Evolutionary conservation across 345 rosid species (phyloP), one percentile per base, ranked within the genome.

Genomic region (Jatropha curcas): DNA sequence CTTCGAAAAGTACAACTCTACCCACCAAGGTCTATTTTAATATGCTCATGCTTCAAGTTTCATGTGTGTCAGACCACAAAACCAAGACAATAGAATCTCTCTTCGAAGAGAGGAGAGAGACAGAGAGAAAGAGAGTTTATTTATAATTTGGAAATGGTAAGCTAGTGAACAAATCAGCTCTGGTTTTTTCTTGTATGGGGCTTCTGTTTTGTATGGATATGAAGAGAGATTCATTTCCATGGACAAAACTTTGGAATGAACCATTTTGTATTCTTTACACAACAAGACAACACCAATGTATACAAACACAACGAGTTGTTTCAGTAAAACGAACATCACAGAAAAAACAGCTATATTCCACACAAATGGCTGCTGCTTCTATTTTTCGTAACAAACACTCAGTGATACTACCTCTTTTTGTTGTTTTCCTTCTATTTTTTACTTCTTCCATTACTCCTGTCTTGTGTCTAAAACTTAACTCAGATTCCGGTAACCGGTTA

Each of bases 261-360:
- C 28, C 73, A 57, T 62, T 73, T 77, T 73, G 45, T 75, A 60
- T 64, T 46, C 45, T 43, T 50, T 35, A 41, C 80, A 63, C 72
- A 80, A 87, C 77, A 87, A 73, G 91, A 89, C 91, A 85, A 81
- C 77, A 12, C 68, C 78, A 73, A 85, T 84, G 82, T 76, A 72
- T 83, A 84, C 91, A 87, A 84, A 76, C 81, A 78, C 74, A 61
- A 65, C 71, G 61, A 65, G 30, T 58, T 50, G 55, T 51, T 62
- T n/a, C 77, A 30, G 30, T 75, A 57, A 72, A 80, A 79, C 81
- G 74, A 77, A 81, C 88, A 80, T 43, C 72, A 48, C 68, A 66
- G 67, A 70, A 75, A 46, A 35, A 65, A 73, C 77, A 70, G n/a
- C 46, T 22, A 82, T 76, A 84, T 87, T 83, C 89, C 84, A 65